Evolutionary conservation across 2,329 filamentous ascomycete genomes (phyloP).

Genomic region (Penicillium verrucosum): DNA sequence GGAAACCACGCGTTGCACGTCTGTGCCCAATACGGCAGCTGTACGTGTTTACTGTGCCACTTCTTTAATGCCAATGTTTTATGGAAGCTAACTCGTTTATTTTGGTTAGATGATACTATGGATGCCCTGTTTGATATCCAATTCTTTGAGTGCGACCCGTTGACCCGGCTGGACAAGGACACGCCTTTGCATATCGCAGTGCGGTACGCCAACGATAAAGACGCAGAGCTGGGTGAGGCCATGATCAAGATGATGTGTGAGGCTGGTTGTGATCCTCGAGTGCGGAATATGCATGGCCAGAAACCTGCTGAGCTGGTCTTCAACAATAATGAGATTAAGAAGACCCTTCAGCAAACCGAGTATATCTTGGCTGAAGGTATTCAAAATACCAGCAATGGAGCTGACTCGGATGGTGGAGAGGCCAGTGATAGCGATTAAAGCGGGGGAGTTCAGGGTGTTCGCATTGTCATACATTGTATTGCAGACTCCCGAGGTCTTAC

Average conservation of each 20-base stretch:
- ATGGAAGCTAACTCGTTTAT: background rate
- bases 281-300: slow-evolving; percentile 48
- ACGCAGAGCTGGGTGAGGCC: slow-evolving; percentile 40
- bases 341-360: slow-evolving; percentile 44
- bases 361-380: slow-evolving; percentile 48
- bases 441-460: background rate
- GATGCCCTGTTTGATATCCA: slow-evolving; percentile 48
- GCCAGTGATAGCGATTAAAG: slow-evolving; percentile 42
- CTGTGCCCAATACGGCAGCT: slow-evolving; percentile 80
- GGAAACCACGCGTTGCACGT: slow-evolving; percentile 89
- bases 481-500: background rate
- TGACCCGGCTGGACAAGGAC: slow-evolving; percentile 46
- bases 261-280: slow-evolving; percentile 48
- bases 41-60: slow-evolving; percentile 51
- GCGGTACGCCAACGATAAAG: slow-evolving; percentile 47
- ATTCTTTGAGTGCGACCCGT: slow-evolving; percentile 48
- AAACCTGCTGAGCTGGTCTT: slow-evolving; percentile 47
- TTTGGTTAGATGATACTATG: slow-evolving; percentile 45
- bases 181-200: slow-evolving; percentile 47
- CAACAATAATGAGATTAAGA: slow-evolving; percentile 42
- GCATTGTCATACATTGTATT: background rate
- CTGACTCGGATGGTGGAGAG: slow-evolving; percentile 38
- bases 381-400: slow-evolving; percentile 31
- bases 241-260: slow-evolving; percentile 52
- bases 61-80: background rate